Conservation (phyloP, 805 yeast genomes). For the Yarrowia sp. region DNA sequence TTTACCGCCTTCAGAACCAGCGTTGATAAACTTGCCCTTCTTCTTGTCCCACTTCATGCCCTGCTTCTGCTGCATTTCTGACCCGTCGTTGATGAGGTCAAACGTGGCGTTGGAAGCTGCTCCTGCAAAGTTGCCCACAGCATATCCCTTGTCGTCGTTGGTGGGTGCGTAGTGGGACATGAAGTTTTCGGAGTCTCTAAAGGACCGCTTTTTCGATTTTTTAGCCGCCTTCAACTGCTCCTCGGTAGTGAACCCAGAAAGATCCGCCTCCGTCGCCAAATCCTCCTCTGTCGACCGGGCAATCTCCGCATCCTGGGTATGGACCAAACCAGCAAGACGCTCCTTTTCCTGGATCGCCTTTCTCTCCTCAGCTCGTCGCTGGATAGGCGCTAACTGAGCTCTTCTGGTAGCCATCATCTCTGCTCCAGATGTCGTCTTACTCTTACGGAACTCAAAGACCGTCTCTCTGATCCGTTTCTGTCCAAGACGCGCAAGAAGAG, state of each 20-base stretch:
- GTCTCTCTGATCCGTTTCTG: constrained; percentile 82
- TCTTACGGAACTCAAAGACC: constrained; percentile 84
- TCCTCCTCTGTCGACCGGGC: constrained; percentile 19
- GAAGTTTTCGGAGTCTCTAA: constrained; percentile 78
- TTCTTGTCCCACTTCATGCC: constrained; percentile 91
- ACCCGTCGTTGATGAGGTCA: constrained; percentile 80
- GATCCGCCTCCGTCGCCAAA: constrained; percentile 35
- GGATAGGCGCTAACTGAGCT: constrained; percentile 86
- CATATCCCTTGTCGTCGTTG: constrained; percentile 80
- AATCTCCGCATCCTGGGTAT: constrained; percentile 39
- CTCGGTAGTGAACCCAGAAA: constrained; percentile 20
- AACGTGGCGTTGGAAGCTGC: constrained; percentile 88
- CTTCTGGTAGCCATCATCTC: constrained; percentile 87
- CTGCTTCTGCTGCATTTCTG: constrained; percentile 66
- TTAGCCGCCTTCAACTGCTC: not conserved
- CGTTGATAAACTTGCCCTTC: constrained; percentile 85
- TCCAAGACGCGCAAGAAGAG: constrained; percentile 72
- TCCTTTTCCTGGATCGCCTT: constrained; percentile 69
- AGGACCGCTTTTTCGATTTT: constrained; percentile 55
- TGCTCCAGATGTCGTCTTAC: constrained; percentile 55
- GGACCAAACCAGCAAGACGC: constrained; percentile 52
- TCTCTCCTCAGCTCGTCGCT: constrained; percentile 75
- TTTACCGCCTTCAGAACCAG: constrained; percentile 70
- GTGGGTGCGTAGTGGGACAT: constrained; percentile 86
- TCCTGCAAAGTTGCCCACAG: constrained; percentile 65